Conservation (phyloP, 2,329 filamentous ascomycete species). For the Cordyceps javanica region DNA sequence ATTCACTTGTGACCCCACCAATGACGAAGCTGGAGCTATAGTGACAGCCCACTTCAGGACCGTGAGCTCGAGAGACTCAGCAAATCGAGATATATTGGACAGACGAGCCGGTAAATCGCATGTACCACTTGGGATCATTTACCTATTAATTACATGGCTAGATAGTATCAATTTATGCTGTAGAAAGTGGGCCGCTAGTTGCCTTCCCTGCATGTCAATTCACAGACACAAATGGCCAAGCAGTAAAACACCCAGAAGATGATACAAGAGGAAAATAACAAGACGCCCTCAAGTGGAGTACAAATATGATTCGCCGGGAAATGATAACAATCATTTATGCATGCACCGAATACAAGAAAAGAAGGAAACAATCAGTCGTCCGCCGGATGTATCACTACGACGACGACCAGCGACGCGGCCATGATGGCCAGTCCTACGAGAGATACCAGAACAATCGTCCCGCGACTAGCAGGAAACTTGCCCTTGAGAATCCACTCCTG, state of each 20-base stretch:
- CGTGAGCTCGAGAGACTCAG: no score
- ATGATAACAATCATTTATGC: background rate
- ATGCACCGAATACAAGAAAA: background rate
- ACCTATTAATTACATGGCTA: background rate
- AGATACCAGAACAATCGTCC: conserved; percentile 65
- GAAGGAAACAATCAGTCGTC: background rate
- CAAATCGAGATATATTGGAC: no score
- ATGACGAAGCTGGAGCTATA: conserved; percentile 6
- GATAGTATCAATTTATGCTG: no score
- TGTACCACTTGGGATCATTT: no score
- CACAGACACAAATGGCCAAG: background rate
- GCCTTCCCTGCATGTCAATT: no score
- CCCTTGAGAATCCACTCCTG: conserved; percentile 76
- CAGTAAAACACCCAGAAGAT: background rate
- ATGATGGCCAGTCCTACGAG: conserved; percentile 59
- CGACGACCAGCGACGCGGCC: conserved; percentile 52
- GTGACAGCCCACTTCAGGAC: background rate
- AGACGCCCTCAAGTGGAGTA: background rate
- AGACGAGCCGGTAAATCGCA: no score
- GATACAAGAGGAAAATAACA: background rate
- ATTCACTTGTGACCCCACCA: conserved; percentile 10
- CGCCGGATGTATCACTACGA: conserved; percentile 47
- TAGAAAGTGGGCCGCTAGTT: no score
- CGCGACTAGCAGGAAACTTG: conserved; percentile 73
- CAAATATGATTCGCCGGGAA: background rate